These are phyloP conservation scores for Miamiensis avidus DNA, from an alignment of 169 alveolate species.

Conservation along the genomic window DNA sequence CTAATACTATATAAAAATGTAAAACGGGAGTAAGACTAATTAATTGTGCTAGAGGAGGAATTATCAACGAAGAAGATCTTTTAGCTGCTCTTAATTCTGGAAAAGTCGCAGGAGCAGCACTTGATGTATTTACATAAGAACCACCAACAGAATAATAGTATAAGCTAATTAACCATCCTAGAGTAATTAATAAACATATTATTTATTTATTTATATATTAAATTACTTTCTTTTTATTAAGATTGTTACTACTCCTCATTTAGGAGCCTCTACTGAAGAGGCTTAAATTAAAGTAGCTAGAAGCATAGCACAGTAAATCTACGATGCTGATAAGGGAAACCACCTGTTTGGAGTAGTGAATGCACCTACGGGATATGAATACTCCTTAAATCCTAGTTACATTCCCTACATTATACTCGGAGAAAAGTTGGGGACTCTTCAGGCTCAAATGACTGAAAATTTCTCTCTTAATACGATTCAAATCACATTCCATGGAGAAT, in stretches of 20 bases:
- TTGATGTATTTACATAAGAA: not conserved
- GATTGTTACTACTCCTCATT: not conserved
- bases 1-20: not conserved
- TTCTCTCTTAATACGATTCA: too few relatives aligned
- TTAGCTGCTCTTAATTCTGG: not conserved
- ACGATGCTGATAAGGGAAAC: not conserved
- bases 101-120: not conserved
- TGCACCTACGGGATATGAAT: not conserved
- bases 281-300: not conserved
- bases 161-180: not conserved
- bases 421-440: not conserved
- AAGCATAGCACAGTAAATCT: not conserved
- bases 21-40: not conserved
- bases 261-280: not conserved
- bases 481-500: not conserved
- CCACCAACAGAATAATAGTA: not conserved
- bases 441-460: not conserved
- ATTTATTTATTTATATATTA: too few relatives aligned
- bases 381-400: not conserved
- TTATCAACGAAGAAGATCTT: not conserved
- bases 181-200: too few relatives aligned
- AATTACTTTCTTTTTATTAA: too few relatives aligned
- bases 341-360: not conserved
- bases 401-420: not conserved
- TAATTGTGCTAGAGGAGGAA: not conserved